phyloP scores from a whole-genome alignment of 2,329 filamentous ascomycete species.

The Trichoderma cornu-damae region DNA sequence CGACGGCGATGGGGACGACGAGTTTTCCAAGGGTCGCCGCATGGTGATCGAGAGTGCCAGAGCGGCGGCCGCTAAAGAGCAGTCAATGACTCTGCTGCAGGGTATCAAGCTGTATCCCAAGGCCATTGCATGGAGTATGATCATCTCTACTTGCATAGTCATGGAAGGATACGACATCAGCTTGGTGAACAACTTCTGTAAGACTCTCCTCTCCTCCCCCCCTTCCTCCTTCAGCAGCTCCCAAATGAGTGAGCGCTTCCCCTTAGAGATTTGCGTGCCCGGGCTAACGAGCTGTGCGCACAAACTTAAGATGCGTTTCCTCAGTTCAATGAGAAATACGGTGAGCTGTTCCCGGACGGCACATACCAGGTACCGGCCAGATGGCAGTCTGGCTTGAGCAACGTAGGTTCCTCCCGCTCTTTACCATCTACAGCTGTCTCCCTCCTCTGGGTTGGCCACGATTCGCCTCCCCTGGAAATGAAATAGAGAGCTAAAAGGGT shows the following conservation, averaged over 20 bases:
- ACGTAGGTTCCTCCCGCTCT: constrained; percentile 33
- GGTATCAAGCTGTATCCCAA: constrained; percentile 81
- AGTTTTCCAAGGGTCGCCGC: constrained; percentile 25
- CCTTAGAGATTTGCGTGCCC: background rate
- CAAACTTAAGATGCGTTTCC: constrained; percentile 44
- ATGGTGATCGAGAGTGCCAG: constrained; percentile 34
- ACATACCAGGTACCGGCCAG: constrained; percentile 52
- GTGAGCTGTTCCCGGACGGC: constrained; percentile 41
- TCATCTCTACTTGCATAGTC: constrained; percentile 84
- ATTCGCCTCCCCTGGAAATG: background rate
- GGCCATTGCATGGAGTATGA: constrained; percentile 74
- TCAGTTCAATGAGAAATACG: constrained; percentile 56
- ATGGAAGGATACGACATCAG: constrained; percentile 90
- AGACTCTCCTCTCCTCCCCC: too few species aligned
- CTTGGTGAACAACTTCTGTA: constrained; percentile 75
- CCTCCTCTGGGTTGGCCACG: background rate
- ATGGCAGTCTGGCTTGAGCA: constrained; percentile 59
- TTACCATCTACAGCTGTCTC: background rate
- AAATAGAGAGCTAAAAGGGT: background rate
- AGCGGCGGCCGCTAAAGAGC: constrained; percentile 55
- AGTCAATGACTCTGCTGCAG: constrained; percentile 66
- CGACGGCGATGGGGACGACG: constrained; percentile 16
- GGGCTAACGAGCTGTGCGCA: background rate
- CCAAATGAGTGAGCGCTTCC: background rate
- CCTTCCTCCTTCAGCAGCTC: background rate